A percentile compares a stretch with the other conserved stretches of the same genome.
These are phyloP conservation scores for Albizia julibrissin DNA, from an alignment of 306 rosid species.

Conservation along the genomic window DNA sequence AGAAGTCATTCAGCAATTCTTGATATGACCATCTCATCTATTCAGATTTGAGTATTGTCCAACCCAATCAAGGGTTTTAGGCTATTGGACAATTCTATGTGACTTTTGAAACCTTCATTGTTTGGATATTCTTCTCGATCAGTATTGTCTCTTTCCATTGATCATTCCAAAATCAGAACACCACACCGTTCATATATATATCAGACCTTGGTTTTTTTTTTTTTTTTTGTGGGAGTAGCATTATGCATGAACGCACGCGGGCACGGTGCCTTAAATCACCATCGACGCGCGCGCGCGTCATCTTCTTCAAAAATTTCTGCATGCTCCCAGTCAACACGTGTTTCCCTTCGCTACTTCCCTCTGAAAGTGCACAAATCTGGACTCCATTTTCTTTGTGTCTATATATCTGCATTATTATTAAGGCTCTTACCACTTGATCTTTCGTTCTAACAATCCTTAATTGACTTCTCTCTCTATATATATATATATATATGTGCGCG, in stretches of 20 bases:
- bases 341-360: background rate
- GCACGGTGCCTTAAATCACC: background rate
- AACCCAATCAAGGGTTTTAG: no score
- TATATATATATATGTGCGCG: background rate
- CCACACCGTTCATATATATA: background rate
- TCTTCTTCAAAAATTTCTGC: background rate
- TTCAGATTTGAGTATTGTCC: no score
- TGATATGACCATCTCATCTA: no score
- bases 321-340: background rate
- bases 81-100: no score
- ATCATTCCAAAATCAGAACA: background rate
- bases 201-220: background rate
- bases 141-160: background rate
- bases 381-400: background rate
- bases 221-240: background rate
- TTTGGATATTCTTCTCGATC: background rate
- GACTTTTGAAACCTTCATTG: background rate
- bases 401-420: background rate
- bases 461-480: background rate
- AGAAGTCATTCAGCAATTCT: no score
- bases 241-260: background rate
- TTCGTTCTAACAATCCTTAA: background rate
- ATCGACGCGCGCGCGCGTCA: background rate
- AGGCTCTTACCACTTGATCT: background rate
- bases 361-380: background rate